A percentile compares a stretch with the other conserved stretches of the same genome.
These are phyloP conservation scores for Syzygium grande DNA, from an alignment of 345 rosid genomes.

Conservation along the genomic window DNA sequence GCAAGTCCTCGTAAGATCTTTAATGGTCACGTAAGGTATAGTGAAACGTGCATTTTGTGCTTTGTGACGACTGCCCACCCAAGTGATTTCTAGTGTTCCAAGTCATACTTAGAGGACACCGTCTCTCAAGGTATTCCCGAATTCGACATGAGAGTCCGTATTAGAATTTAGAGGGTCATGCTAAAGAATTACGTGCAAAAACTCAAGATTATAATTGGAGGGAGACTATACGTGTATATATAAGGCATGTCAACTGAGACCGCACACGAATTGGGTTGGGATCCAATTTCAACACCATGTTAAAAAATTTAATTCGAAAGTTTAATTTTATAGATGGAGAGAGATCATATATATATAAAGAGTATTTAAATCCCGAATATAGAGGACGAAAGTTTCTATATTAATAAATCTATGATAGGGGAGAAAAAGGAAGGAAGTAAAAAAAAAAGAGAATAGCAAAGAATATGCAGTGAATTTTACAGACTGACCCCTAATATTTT, in stretches of 20 bases:
- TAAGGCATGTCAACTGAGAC: neutral
- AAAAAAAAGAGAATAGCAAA: neutral
- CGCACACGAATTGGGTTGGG: neutral
- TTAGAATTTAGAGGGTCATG: rapidly evolving
- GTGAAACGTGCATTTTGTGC: neutral
- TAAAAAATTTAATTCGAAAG: neutral
- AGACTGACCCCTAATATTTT: neutral
- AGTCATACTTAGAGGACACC: rapidly evolving
- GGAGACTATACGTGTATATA: neutral
- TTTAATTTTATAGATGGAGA: neutral
- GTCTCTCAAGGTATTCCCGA: neutral
- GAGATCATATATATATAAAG: rapidly evolving
- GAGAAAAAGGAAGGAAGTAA: too few species aligned
- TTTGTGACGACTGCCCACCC: rapidly evolving
- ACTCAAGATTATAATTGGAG: neutral
- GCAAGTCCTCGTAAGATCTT: neutral
- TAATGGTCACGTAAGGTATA: neutral
- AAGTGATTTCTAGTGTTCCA: neutral
- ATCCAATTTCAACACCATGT: rapidly evolving
- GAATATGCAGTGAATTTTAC: neutral
- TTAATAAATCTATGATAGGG: too few species aligned
- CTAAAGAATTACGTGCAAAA: neutral
- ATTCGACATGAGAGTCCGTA: neutral
- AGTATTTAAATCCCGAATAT: rapidly evolving
- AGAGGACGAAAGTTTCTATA: neutral